A percentile compares a stretch with the other conserved stretches of the same genome.
Evolutionary conservation across 2,329 filamentous ascomycete genomes (phyloP).

Genomic region (Metarhizium brunneum): DNA sequence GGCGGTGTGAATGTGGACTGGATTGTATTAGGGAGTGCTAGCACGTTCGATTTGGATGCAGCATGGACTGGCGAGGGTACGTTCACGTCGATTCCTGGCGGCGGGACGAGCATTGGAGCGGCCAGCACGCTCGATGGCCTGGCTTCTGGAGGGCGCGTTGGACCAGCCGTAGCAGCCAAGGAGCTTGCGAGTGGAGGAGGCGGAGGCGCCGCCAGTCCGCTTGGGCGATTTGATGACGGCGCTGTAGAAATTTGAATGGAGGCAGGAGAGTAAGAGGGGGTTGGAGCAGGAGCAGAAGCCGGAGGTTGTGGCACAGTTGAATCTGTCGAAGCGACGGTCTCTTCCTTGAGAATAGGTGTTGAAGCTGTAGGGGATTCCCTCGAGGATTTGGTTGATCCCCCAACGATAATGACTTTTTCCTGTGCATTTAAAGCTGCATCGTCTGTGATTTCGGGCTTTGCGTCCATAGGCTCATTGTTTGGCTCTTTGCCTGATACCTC

Average conservation of each 20-base stretch:
- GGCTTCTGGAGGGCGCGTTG: slow-evolving; percentile 15
- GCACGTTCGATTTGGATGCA: slow-evolving; percentile 31
- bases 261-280: slow-evolving; percentile 5
- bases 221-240: slow-evolving; percentile 8
- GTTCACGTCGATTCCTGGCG: slow-evolving; percentile 19
- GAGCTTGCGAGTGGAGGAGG: slow-evolving; percentile 6
- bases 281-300: slow-evolving; percentile 11
- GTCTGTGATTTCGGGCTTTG: not conserved
- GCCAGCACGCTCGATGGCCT: slow-evolving; percentile 26
- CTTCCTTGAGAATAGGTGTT: not conserved
- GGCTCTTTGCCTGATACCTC: not conserved
- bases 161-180: slow-evolving; percentile 13
- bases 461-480: not conserved
- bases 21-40: slow-evolving; percentile 34
- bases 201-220: slow-evolving; percentile 11
- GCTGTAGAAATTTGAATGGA: slow-evolving; percentile 11
- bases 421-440: too few species aligned
- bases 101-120: slow-evolving; percentile 27
- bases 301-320: slow-evolving; percentile 5
- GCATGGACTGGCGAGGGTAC: slow-evolving; percentile 17
- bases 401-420: not conserved
- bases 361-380: not conserved
- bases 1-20: slow-evolving; percentile 17
- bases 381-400: not conserved
- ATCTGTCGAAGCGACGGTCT: not conserved